Evolutionary conservation across 805 yeast genomes (phyloP), one percentile per base, ranked within the genome.

Genomic region (Torulaspora franciscae): DNA sequence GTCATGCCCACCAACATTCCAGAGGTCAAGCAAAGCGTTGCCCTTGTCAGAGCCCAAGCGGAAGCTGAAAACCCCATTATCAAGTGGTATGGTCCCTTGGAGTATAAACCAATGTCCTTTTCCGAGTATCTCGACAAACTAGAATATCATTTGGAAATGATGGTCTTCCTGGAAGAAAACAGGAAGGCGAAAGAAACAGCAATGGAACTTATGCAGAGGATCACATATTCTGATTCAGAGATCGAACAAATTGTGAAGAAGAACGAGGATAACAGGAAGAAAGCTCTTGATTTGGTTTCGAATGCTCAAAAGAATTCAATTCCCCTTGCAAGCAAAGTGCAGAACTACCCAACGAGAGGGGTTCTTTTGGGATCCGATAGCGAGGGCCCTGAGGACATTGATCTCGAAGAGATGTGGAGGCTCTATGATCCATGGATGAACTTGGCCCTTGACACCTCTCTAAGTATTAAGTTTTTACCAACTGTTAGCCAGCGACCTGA

Each of bases 81-180:
- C 36, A 68, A 71, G 63, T 83, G 89, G 89, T 80, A 75, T 59
- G 90, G 90, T 0, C 86, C 87, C 4, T 62, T 69, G 49, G 73
- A 74, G 32, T 75, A 72, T 59, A 68, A 64, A 34, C 84, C 88
- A 3, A 75, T 81, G 64, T 43, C 63, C 8, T 68, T 70, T 22
- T 52, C 60, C 7, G 79, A 70, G 28, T 71, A 57, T 46, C 42
- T 65, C 33, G 63, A 62, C 42, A 56, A 53, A 33, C 37, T 65
- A n/a, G 67, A 65, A 27, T 62, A 56, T 36, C 56, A 58, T 42
- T 33, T 64, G 26, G 57, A 59, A 26, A 62, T 61, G 62, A 46
- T 49, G 14, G 64, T 57, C 8, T 47, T 57, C n/a, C 47, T 64
- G 22, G 48, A 52, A 14, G 53, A 51, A 13, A 53, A 55, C 34